Conservation (phyloP, 75 land plant genomes). For the Picea sitchensis region DNA sequence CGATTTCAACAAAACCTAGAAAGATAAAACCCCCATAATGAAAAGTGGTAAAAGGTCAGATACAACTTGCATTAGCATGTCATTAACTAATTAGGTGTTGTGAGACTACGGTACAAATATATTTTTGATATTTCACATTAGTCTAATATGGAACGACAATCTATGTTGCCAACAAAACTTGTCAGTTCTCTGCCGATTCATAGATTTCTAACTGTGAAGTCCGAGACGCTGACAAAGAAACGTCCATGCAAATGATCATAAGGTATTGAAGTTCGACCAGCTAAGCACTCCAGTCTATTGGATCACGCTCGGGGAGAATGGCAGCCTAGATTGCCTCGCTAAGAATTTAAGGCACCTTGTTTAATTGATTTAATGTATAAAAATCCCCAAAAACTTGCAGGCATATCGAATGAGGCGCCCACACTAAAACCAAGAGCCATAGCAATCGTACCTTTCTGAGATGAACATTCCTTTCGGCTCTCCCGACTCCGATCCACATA, state of each 20-base stretch:
- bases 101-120: background rate
- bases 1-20: background rate
- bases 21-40: background rate
- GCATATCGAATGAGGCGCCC: background rate
- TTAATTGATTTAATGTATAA: background rate
- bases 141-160: no score
- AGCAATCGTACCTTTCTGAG: slow-evolving; percentile 26
- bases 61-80: background rate
- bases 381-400: background rate
- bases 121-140: background rate
- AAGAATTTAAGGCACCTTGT: background rate
- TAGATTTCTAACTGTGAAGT: background rate
- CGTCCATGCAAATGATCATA: background rate
- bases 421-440: background rate
- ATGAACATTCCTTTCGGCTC: slow-evolving; percentile 27
- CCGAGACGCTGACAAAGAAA: background rate
- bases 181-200: background rate
- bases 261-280: background rate
- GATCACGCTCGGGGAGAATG: background rate
- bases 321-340: background rate
- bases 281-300: no score
- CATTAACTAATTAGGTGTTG: background rate
- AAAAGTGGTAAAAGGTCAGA: background rate
- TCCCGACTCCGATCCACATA: slow-evolving; percentile 15
- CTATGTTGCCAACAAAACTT: no score